These are phyloP conservation scores for Skeletonema grethae DNA, from an alignment of 108 stramenopile species.

Conservation along the genomic window DNA sequence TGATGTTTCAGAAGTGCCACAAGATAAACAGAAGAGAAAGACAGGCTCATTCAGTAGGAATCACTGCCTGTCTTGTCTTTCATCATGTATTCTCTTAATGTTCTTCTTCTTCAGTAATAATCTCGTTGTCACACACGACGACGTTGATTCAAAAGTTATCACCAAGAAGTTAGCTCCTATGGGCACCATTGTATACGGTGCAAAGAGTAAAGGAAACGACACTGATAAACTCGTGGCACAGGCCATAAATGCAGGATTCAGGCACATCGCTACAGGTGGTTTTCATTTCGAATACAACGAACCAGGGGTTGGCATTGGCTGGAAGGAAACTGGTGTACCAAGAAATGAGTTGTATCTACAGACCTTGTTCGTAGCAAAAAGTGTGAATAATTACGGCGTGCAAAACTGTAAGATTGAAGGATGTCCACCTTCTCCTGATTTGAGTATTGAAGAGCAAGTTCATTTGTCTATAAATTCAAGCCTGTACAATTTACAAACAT, in stretches of 20 bases:
- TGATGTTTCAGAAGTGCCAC: neutral
- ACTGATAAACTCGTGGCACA: constrained; percentile 29
- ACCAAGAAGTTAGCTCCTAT: constrained; percentile 7
- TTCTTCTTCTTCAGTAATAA: neutral
- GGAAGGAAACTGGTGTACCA: constrained; percentile 40
- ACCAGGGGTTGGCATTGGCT: constrained; percentile 44
- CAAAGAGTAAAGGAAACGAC: constrained; percentile 30
- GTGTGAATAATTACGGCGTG: constrained; percentile 20
- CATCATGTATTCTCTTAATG: neutral
- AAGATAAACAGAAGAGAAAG: neutral
- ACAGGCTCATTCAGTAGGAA: neutral
- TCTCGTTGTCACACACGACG: neutral
- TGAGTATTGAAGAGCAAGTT: constrained; percentile 49
- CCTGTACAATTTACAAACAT: constrained; percentile 37
- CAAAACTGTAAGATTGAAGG: constrained; percentile 15
- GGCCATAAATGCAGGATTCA: constrained; percentile 44
- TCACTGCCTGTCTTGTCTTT: neutral
- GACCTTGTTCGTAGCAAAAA: constrained; percentile 41
- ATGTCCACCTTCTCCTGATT: constrained; percentile 16
- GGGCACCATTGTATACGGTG: constrained; percentile 30
- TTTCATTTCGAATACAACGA: constrained; percentile 51
- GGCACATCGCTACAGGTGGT: constrained; percentile 50
- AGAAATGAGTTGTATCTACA: constrained; percentile 48
- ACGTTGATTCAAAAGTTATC: neutral
- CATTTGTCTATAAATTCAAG: constrained; percentile 37